Base-by-base conservation (phyloP, 2,329 filamentous ascomycete species). In the Scedosporium aurantiacum region DNA sequence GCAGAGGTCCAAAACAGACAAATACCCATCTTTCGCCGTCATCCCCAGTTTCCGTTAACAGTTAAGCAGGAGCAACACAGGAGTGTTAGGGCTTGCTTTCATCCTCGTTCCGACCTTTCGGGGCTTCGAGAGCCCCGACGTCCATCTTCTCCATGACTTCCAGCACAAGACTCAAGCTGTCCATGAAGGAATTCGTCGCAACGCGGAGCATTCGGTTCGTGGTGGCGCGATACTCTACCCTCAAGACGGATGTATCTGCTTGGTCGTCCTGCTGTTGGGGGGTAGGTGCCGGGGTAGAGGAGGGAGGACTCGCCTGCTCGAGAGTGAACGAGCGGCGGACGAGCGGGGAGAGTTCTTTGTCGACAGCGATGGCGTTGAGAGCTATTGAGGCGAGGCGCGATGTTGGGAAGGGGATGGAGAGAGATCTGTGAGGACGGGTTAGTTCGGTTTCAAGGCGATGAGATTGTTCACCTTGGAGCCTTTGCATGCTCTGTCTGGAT, bases 151-250 rank as follows among this genome's bases (percentile, higher is more conserved):
- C 86, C 89, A 97, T 96, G 16, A 96, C 89, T 61, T 91, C 89
- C 50, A 97, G 73, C 1, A 97, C 87, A 4, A 97, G 84, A 60
- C 85, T 84, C 61, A 97, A 73, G 67, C 88, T 95, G 69, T 97
- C 93, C 80, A 97, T 91, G 74, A 97, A 97, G 8, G 91, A 91
- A 75, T 97, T 97, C 62, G 97, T 92, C 2, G 93, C 90, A 2
- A 99, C 94, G 54, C 94, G 87, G 62, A 99, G 81, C 93, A 97
- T 97, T 67, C 94, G 87, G 71, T 97, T 96, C 21, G 94, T 97
- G 0, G 91, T 91, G 1, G 94, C 94, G 61, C 81, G 82, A 75
- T 97, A 97, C 63, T 88, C 82, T 8, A 90, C 88, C 63, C 82
- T 79, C 57, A 97, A 78, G 4, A 92, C 74, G 23, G 69, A 74